phyloP scores from a whole-genome alignment of 352 stramenopile species.

The Phytopythium vexans region DNA sequence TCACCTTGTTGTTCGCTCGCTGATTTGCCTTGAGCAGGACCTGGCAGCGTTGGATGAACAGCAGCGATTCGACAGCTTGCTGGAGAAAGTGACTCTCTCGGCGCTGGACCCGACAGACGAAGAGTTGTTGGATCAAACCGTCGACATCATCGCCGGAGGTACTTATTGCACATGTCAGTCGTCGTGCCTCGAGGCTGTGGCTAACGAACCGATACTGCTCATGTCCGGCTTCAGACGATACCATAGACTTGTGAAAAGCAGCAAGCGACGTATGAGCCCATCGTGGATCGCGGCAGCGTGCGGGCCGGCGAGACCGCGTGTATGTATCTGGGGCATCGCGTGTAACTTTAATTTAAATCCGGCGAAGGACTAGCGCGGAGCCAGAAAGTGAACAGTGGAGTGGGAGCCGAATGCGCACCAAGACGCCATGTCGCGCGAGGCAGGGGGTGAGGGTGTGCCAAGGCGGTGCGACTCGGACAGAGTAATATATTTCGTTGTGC shows the following conservation, averaged over 20 bases:
- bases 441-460: neutral
- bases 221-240: constrained; percentile 24
- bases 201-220: neutral
- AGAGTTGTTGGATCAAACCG: constrained; percentile 42
- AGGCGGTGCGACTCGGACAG: neutral
- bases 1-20: constrained; percentile 3
- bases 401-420: neutral
- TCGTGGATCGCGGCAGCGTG: neutral
- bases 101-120: constrained; percentile 61
- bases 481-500: constrained; percentile 7
- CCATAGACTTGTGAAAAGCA: constrained; percentile 36
- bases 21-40: constrained; percentile 22
- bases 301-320: neutral
- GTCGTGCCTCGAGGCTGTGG: neutral
- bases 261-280: neutral
- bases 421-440: neutral
- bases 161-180: constrained; percentile 3
- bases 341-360: constrained; percentile 7
- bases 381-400: too few species aligned
- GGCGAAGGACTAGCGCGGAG: neutral
- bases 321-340: neutral
- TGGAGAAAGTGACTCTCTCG: constrained; percentile 62
- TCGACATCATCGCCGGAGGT: constrained; percentile 48
- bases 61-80: constrained; percentile 55
- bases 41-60: constrained; percentile 49